Evolutionary conservation across 2,329 filamentous ascomycete genomes (phyloP), one percentile per base, ranked within the genome.

Genomic region (Ambrosiella cleistominuta): DNA sequence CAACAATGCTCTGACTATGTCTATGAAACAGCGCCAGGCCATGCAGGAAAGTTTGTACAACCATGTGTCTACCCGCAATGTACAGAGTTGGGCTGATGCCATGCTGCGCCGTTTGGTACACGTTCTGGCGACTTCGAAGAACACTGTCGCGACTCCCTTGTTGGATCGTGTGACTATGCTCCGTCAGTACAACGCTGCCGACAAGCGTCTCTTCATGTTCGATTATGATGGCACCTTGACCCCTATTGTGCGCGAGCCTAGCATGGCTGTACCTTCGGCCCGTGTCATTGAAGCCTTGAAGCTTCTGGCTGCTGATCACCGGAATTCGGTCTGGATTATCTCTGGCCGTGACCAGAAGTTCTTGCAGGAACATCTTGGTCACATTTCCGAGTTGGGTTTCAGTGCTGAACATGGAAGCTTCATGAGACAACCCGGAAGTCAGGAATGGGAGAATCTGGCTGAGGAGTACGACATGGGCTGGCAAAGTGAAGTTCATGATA

Each of bases 141-240:
- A 85, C 61, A 79, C 82, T 9, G 80, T 85, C 60, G 80, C 84
- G 2, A 97, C 91, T 0, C 91, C 91, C 0, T 77, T 85, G 1
- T 79, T 97, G 17, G 89, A 97, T 67, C 82, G 83, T 40, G 75
- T 81, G 2, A 75, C 81, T 62, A 71, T 96, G 63, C 74, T 95
- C 42, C 73, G 77, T 57, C 83, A 83, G 61, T 97, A 96, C 70
- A 80, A 82, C 61, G 74, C 78, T 44, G 82, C 88, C 2, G 79
- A 79, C 62, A 88, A 86, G 70, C 82, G 93, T 9, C 75, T 98
- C 2, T 95, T 97, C 74, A 91, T 98, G 87, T 96, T 97, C 67
- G 93, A 98, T 71, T 98, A 98, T 66, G 93, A 98, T 68, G 93
- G 93, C 53, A 98, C 93, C 0, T 78, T 98, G 57, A 97, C 93